Percentiles rank a stretch among this genome's conserved stretches.
Conservation (phyloP, 75 land plant species). For the Picea sitchensis region DNA sequence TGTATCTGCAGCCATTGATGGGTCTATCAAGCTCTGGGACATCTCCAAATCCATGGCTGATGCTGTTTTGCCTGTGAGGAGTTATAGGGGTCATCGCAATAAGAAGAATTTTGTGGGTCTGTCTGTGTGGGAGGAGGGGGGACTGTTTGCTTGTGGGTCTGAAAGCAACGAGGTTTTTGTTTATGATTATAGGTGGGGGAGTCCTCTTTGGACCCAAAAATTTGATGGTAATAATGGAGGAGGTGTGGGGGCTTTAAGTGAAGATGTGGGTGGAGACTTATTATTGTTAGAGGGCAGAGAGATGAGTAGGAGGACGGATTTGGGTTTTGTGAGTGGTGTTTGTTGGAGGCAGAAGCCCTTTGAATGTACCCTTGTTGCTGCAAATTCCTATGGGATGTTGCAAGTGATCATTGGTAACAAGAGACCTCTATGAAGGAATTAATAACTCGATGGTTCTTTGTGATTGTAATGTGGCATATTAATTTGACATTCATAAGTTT, state of each 20-base stretch:
- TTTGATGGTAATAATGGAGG: slow-evolving; percentile 9
- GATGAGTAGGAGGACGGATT: neutral
- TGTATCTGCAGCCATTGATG: slow-evolving; percentile 57
- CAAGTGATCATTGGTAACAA: slow-evolving; percentile 41
- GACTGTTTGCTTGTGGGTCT: slow-evolving; percentile 70
- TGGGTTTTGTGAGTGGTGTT: slow-evolving; percentile 62
- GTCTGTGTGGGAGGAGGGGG: slow-evolving; percentile 52
- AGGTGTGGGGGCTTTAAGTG: too few species aligned
- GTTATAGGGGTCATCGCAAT: slow-evolving; percentile 57
- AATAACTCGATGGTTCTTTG: too few species aligned
- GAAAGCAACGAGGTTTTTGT: slow-evolving; percentile 69
- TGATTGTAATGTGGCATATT: too few species aligned
- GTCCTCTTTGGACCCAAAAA: slow-evolving; percentile 40
- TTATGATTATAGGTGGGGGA: slow-evolving; percentile 50
- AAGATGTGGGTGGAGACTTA: neutral
- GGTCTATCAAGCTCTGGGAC: slow-evolving; percentile 59
- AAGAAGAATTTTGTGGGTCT: slow-evolving; percentile 61
- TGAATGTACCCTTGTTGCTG: slow-evolving; percentile 60
- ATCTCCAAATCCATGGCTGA: slow-evolving; percentile 9
- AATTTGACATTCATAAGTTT: too few species aligned
- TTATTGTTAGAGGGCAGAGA: neutral
- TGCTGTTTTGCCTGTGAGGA: slow-evolving; percentile 22
- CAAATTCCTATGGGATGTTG: slow-evolving; percentile 63
- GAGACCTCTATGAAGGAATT: neutral
- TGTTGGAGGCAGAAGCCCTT: slow-evolving; percentile 46